A percentile compares a stretch with the other conserved stretches of the same genome.
phyloP scores from a whole-genome alignment of 768 basidiomycete genomes.

The Tremella fuciformis region DNA sequence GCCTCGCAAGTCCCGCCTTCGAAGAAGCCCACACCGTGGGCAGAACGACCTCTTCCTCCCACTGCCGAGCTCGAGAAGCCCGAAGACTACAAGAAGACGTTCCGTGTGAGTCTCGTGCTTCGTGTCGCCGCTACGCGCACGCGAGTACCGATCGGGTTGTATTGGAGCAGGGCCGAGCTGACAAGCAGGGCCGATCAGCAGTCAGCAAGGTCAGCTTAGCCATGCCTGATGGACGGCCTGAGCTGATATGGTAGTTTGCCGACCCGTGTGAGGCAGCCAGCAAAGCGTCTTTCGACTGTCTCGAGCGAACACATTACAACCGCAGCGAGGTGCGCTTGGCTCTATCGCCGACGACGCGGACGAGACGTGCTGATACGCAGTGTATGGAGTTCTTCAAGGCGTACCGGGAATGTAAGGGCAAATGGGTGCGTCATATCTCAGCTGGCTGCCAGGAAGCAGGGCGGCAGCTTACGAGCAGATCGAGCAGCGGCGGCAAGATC shows the following conservation, averaged over 20 bases:
- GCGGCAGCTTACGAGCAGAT: constrained; percentile 20
- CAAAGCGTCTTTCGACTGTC: constrained; percentile 47
- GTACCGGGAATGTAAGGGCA: constrained; percentile 50
- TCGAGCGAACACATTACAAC: constrained; percentile 50
- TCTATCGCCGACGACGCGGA: background rate
- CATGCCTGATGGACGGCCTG: background rate
- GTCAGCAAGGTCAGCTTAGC: constrained; percentile 19
- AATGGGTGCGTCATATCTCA: constrained; percentile 41
- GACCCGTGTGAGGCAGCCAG: constrained; percentile 50
- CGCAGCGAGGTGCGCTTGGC: constrained; percentile 42
- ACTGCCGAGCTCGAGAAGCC: constrained; percentile 36
- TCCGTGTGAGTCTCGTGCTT: constrained; percentile 31
- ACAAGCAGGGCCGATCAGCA: constrained; percentile 11
- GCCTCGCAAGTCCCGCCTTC: constrained; percentile 48
- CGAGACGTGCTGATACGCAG: constrained; percentile 20
- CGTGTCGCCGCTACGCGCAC: background rate
- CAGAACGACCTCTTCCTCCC: constrained; percentile 33
- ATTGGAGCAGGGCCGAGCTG: constrained; percentile 2
- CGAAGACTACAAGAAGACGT: constrained; percentile 48
- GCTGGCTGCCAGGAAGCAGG: background rate
- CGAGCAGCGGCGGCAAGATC: constrained; percentile 43
- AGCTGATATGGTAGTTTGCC: constrained; percentile 30
- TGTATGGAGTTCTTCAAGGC: constrained; percentile 43
- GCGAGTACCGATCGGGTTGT: too few species aligned
- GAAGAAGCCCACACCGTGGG: constrained; percentile 28